Evolutionary conservation across 208 protist species (phyloP).

Genomic region (Trypanosoma melophagium): DNA sequence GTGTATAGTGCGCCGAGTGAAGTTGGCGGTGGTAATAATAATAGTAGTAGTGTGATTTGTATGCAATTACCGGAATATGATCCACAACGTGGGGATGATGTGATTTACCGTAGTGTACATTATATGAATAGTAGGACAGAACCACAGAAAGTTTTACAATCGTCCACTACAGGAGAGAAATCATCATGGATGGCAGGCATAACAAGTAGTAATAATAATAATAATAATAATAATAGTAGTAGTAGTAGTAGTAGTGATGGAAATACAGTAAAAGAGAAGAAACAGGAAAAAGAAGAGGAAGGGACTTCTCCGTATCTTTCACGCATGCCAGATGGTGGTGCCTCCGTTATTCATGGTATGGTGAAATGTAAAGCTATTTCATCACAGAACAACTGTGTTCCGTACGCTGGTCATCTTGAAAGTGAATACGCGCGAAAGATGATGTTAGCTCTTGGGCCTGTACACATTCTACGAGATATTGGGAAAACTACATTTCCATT

Average conservation of each 20-base stretch:
- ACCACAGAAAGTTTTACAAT: too few species aligned
- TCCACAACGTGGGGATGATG: conserved; percentile 56
- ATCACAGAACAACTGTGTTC: conserved; percentile 82
- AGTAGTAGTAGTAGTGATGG: too few species aligned
- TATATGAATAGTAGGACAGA: too few species aligned
- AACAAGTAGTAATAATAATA: neutral
- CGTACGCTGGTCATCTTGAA: conserved; percentile 70
- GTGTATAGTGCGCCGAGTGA: conserved; percentile 74
- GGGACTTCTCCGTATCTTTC: conserved; percentile 46
- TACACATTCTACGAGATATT: conserved; percentile 75
- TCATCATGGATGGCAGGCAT: neutral
- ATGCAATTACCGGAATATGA: conserved; percentile 87
- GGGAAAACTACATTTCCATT: conserved; percentile 53
- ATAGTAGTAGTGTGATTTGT: conserved; percentile 58
- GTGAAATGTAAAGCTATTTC: conserved; percentile 80
- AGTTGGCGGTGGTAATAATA: conserved; percentile 39
- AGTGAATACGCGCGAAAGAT: conserved; percentile 80
- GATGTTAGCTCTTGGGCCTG: conserved; percentile 80
- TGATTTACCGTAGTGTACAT: conserved; percentile 87
- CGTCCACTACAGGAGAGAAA: too few species aligned
- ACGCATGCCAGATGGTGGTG: conserved; percentile 64
- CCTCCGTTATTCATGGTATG: conserved; percentile 79
- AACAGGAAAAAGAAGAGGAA: conserved; percentile 13
- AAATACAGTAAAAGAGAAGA: conserved; percentile 9
- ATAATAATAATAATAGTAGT: neutral